These are phyloP conservation scores for Nepenthes mirabilis DNA, from an alignment of 148 eudicot genomes.

Conservation along the genomic window DNA sequence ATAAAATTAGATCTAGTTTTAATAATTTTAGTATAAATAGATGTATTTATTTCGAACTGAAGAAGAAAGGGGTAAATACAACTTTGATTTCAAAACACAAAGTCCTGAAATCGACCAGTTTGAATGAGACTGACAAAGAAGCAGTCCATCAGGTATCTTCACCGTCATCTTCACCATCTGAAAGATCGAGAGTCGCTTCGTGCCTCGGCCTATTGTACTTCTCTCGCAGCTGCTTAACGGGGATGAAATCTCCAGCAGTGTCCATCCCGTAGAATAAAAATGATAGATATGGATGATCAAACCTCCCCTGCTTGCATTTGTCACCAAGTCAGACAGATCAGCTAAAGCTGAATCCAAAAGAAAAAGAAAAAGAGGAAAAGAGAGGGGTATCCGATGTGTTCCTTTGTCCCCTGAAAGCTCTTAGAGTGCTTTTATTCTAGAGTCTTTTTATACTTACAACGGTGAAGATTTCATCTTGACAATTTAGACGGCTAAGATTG, in stretches of 20 bases:
- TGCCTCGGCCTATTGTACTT: constrained; percentile 77
- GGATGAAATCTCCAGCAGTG: constrained; percentile 82
- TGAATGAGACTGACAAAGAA: too few relatives aligned
- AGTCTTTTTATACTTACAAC: too few relatives aligned
- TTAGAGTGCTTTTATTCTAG: too few relatives aligned
- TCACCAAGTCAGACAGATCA: not conserved
- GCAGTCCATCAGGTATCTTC: constrained; percentile 15
- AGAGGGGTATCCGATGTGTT: not conserved
- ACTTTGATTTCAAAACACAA: too few relatives aligned
- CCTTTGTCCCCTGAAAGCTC: too few relatives aligned
- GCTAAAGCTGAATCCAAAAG: not conserved
- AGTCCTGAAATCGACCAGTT: too few relatives aligned
- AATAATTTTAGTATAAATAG: too few relatives aligned
- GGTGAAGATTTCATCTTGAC: too few relatives aligned
- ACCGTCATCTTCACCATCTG: constrained; percentile 35
- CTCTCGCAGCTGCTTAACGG: constrained; percentile 79
- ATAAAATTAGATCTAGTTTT: too few relatives aligned
- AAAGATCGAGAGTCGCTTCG: constrained; percentile 53
- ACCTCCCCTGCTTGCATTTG: constrained; percentile 41
- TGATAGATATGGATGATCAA: constrained; percentile 87
- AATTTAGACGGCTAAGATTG: too few relatives aligned
- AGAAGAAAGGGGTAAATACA: too few relatives aligned
- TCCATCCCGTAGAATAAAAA: constrained; percentile 81
- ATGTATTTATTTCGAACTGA: too few relatives aligned
- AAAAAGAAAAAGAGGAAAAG: not conserved